Percentiles rank a stretch among this genome's conserved stretches.
Conservation (phyloP, 768 basidiomycete genomes). For the Gloeopeniophorella convolvens region DNA sequence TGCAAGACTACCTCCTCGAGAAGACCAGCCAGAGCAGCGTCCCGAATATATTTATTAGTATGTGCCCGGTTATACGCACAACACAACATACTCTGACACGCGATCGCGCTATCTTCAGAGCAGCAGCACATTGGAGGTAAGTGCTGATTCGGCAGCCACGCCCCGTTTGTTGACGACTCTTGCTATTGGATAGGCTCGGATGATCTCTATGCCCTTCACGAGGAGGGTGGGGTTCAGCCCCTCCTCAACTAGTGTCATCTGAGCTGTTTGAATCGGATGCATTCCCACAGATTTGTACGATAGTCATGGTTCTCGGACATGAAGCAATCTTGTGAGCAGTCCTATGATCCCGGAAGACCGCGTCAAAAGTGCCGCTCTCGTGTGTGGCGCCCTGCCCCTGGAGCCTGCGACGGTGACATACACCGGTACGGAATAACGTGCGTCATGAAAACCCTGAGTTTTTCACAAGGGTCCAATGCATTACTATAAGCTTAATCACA, state of each 20-base stretch:
- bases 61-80: conserved; percentile 14
- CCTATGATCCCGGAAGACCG: too few relatives aligned
- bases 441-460: too few relatives aligned
- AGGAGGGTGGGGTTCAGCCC: neutral
- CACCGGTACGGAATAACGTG: too few relatives aligned
- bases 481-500: too few relatives aligned
- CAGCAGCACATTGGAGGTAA: conserved; percentile 50
- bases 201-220: neutral
- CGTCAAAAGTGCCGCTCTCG: too few relatives aligned
- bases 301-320: too few relatives aligned
- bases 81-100: neutral
- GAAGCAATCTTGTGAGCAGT: too few relatives aligned
- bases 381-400: too few relatives aligned
- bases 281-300: too few relatives aligned
- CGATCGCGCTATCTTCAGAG: conserved; percentile 27
- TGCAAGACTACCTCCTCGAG: conserved; percentile 57
- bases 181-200: conserved; percentile 5
- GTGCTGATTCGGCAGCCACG: neutral
- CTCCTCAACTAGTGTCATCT: neutral
- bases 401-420: too few relatives aligned
- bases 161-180: neutral
- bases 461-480: too few relatives aligned
- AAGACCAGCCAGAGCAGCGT: conserved; percentile 71
- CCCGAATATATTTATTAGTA: conserved; percentile 72
- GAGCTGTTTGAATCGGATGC: neutral